Percentiles rank a stretch among this genome's conserved stretches.
These are phyloP conservation scores for Eremothecium gossypii DNA, from an alignment of 1,139 yeast genomes.

Conservation along the genomic window DNA sequence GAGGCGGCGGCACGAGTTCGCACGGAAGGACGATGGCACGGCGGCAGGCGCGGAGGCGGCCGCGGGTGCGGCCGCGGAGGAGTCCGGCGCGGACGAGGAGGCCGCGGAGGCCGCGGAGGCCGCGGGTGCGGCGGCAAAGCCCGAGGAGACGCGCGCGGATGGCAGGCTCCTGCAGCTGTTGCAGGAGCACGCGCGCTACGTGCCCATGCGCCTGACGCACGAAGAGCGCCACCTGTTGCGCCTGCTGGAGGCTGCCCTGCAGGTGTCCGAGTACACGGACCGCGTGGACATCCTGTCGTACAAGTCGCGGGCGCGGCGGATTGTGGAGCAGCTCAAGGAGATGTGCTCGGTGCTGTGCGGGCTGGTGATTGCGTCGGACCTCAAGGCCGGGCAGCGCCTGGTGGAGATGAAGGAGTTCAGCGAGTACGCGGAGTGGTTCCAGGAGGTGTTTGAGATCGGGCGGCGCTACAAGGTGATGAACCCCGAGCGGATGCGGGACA, in stretches of 20 bases:
- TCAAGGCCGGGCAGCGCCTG: conserved; percentile 54
- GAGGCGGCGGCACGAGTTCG: conserved; percentile 35
- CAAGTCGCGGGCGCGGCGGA: conserved; percentile 54
- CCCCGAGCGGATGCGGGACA: conserved; percentile 67
- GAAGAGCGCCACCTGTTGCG: conserved; percentile 60
- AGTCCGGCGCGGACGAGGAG: conserved; percentile 11
- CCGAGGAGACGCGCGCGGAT: conserved; percentile 11
- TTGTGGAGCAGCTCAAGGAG: conserved; percentile 58
- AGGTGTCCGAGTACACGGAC: conserved; percentile 69
- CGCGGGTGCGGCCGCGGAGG: conserved; percentile 14
- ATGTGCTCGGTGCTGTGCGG: conserved; percentile 70
- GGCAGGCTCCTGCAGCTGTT: conserved; percentile 32
- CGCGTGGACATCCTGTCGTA: conserved; percentile 58
- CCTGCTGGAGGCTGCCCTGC: conserved; percentile 57
- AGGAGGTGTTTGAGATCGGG: conserved; percentile 60
- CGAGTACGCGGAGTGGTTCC: conserved; percentile 61
- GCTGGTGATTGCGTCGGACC: conserved; percentile 59
- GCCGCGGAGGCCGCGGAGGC: conserved; percentile 8
- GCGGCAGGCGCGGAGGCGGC: conserved; percentile 11
- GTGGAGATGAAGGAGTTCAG: conserved; percentile 54
- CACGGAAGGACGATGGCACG: conserved; percentile 23
- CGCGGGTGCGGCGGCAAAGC: conserved; percentile 4
- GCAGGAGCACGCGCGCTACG: conserved; percentile 41
- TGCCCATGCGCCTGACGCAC: conserved; percentile 55
- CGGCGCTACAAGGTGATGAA: conserved; percentile 71